Evolutionary conservation across 192 early-diverging fungal species (phyloP), one percentile per base, ranked within the genome.

Genomic region (Powellomyces hirtus): DNA sequence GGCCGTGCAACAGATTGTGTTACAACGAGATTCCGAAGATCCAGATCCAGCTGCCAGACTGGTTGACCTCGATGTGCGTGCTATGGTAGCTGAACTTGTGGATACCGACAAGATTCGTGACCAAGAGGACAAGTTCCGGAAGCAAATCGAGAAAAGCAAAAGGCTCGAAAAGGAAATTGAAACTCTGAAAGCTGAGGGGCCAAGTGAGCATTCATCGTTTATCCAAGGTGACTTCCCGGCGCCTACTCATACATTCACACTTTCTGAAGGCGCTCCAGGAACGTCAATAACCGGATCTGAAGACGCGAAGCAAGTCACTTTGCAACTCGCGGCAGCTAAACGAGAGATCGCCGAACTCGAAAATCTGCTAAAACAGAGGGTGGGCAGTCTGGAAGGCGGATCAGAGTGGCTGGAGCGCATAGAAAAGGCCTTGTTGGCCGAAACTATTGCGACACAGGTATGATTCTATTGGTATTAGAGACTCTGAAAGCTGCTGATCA

Each of bases 101-200:
- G 77, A 80, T 55, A 63, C 66, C 4, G 77, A 73, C 37, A 65
- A 59, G 44, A 27, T 73, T 1, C 60, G 71, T 24, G 73, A 79
- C 38, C 66, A 79, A 8, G 80, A 82, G 56, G 71, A 72, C 8
- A 70, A 74, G 58, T 75, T 75, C 35, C 62, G 70, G 5, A 70
- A 70, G 36, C 75, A 76, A 38, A 30, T 74, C 3, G 80, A 79
- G 6, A 79, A 75, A 45, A 60, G 59, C 34, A 76, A 75, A 22
- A 59, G 76, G 27, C 61, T 82, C 8, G 81, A 82, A 55, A 82
- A 80, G 40, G 81, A 82, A 35, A n/a, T 82, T 22, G 78, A 78
- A 34, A 34, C 26, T 0, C 14, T 75, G 37, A 78, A 70, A 59
- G 40, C 30, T 11, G 72, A 52, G 24, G 31, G 10, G 4, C 59